These are phyloP conservation scores for Megacollybia platyphylla DNA, from an alignment of 1,284 basidiomycete genomes.

Conservation along the genomic window DNA sequence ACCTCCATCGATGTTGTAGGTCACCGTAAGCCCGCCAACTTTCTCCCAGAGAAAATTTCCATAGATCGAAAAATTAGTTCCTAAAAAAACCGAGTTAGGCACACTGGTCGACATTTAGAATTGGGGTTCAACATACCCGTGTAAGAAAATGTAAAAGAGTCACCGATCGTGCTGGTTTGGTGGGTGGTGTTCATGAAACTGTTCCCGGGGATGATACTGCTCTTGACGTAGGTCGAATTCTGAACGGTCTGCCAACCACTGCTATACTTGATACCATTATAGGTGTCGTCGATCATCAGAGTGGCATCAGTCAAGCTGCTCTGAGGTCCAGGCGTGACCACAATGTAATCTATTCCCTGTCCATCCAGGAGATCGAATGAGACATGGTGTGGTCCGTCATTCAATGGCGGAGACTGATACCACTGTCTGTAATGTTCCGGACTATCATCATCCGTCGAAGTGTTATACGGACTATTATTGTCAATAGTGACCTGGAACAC, in stretches of 20 bases:
- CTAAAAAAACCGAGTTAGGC: no score
- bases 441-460: conserved; percentile 1
- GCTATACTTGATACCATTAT: conserved; percentile 6
- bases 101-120: no score
- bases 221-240: neutral
- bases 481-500: neutral
- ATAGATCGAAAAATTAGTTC: no score
- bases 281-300: conserved; percentile 8
- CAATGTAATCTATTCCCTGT: conserved; percentile 5
- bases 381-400: neutral
- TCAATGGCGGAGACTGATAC: conserved; percentile 3
- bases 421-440: conserved; percentile 4
- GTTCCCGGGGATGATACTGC: neutral
- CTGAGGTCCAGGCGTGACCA: conserved; percentile 3
- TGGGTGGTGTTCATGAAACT: conserved; percentile 4
- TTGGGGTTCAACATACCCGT: neutral
- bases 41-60: no score
- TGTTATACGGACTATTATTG: neutral
- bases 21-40: neutral
- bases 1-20: neutral
- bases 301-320: conserved; percentile 4
- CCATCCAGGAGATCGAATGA: conserved; percentile 1
- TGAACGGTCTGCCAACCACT: conserved; percentile 2
- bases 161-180: conserved; percentile 2
- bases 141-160: conserved; percentile 7